Base-by-base conservation (phyloP, 2,329 filamentous ascomycete species). In the Lasiodiplodia sp. region DNA sequence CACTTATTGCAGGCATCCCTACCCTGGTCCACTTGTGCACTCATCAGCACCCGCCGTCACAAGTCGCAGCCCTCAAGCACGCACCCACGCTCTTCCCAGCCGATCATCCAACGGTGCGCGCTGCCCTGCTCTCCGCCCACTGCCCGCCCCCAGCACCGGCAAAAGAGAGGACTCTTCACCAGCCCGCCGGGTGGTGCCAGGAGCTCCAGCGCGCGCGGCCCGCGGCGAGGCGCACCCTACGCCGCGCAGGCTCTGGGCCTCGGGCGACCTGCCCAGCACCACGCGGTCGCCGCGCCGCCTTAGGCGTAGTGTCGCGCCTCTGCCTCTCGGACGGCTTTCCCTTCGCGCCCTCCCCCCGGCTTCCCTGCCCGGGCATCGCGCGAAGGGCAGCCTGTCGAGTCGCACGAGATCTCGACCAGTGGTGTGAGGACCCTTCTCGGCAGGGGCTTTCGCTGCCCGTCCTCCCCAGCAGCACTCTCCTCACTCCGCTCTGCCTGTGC, bases 1-100 rank as follows among this genome's bases (percentile, higher is more conserved):
- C 60, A 64, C 60, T 64, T 64, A 64, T 64, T 64, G 60, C 60
- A 64, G 60, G 44, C 60, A 64, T 64, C 44, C 60, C 44, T 23
- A 52, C 60, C 60, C 60, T 38, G 60, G 60, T 37, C 44, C 47
- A 64, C 60, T 64, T 64, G 60, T 64, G 60, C 60, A 64, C 60
- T 64, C 44, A 47, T 47, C 60, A 64, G 60, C 60, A 62, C 47
- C 57, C 57, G 57, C 57, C 38, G 57, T 62, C 57, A 64, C 60
- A 64, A 64, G 60, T 64, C 47, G 47, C 44, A 21, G 58, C 58
- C 44, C 40, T 28, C 38, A n/a, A 40, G 56, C 56, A 60, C 58
- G 55, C 58, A 16, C n/a, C 34, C 58, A 49, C 40, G 23, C 40
- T 51, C 44, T 21, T 47, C 60, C 44, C 60, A 52, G 60, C 60